Evolutionary conservation across 164 flowering plant species (phyloP), one percentile per base, ranked within the genome.

Genomic region (Sedum album): DNA sequence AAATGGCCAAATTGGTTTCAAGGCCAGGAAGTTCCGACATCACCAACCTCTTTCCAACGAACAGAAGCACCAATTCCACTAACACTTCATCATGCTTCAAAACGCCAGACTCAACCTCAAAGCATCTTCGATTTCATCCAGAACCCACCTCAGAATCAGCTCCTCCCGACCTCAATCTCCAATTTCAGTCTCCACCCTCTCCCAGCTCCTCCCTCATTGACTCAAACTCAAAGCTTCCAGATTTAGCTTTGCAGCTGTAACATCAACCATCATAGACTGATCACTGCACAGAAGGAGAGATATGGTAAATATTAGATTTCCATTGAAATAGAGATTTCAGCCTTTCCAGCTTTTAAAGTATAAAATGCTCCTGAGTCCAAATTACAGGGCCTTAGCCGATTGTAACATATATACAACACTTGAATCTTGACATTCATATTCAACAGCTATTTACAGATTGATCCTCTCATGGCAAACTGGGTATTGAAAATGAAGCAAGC

Each of bases 161-260:
- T 60, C 85, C 87, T 15, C 84, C 88, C 0, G 88, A 87, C 66
- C 77, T 87, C 2, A 57, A 57, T 28, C 10, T 57, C 31, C 61
- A 57, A 57, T 57, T 57, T 10, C 31, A 25, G 2, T 57, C 62
- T 17, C 62, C 62, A 28, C 33, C 20, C 62, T 28, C 62, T 28
- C 62, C 87, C 21, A 71, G 73, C 68, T 77, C 79, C 13, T 70
- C 76, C 38, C 67, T 73, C 60, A 77, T 76, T 21, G 87, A 86
- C 60, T 72, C 87, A 4, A 72, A 86, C 60, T 72, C 87, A 4
- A 72, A 77, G 18, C 88, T 83, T 33, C 88, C 91, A 30, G 89
- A 87, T 73, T 80, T 85, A 69, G 83, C 79, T 53, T 72, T 85
- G 81, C 88, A 87, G 81, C 84, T 86, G 31, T 86, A 79, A 86